Percentiles rank a stretch among this genome's conserved stretches.
Evolutionary conservation across 106 monocot genomes (phyloP).

Genomic region (Allium sativum): DNA sequence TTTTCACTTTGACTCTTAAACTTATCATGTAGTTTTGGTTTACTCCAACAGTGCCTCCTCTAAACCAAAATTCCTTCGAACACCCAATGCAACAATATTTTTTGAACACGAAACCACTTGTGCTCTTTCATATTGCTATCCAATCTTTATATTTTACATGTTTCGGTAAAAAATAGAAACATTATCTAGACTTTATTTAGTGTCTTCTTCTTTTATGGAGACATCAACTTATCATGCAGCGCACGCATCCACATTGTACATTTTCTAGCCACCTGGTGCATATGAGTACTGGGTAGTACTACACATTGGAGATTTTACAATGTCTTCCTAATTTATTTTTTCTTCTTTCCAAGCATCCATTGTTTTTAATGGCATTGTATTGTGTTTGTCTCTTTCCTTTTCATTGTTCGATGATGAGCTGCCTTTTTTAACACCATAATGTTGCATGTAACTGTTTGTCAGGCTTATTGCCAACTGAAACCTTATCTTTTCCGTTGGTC

Average conservation of each 20-base stretch:
- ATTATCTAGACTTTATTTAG: no score
- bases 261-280: conserved; percentile 75
- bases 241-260: conserved; percentile 48
- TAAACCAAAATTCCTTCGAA: no score
- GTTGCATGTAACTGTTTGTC: conserved; percentile 31
- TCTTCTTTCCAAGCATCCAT: conserved; percentile 99
- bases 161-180: no score
- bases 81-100: no score
- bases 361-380: conserved; percentile 49
- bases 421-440: conserved; percentile 30
- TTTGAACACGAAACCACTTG: no score
- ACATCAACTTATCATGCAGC: conserved; percentile 88
- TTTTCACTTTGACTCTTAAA: no score
- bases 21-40: no score
- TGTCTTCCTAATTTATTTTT: conserved; percentile 93
- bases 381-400: conserved; percentile 50
- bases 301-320: conserved; percentile 70
- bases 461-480: conserved; percentile 27
- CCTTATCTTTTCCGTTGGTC: conserved; percentile 40
- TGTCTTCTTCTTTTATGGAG: conserved; percentile 92
- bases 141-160: no score
- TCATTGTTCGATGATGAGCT: conserved; percentile 20
- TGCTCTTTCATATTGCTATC: no score
- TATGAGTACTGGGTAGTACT: conserved; percentile 46
- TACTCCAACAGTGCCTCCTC: no score